phyloP scores from a whole-genome alignment of 805 yeast genomes.

The Metschnikowia cerradonensis region DNA sequence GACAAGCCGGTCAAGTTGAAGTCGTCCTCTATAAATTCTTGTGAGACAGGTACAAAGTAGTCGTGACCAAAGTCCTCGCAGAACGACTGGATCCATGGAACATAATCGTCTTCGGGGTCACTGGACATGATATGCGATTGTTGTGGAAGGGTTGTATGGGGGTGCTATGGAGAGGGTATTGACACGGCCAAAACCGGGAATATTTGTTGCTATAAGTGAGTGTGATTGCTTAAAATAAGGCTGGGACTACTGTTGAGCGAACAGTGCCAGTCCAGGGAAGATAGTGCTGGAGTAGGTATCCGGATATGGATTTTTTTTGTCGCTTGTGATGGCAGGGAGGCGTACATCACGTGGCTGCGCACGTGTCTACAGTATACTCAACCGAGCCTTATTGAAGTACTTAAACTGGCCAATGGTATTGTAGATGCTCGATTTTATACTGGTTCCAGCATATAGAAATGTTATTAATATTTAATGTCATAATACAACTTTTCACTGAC shows the following conservation, averaged over 20 bases:
- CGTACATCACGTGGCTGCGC: neutral
- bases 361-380: neutral
- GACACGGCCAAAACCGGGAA: too few species aligned
- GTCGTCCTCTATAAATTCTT: slow-evolving; percentile 93
- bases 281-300: neutral
- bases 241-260: neutral
- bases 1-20: slow-evolving; percentile 90
- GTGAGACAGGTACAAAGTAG: slow-evolving; percentile 86
- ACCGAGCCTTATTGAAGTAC: too few species aligned
- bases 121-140: slow-evolving; percentile 28
- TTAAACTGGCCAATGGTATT: too few species aligned
- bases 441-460: too few species aligned
- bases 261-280: neutral
- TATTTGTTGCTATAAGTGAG: neutral
- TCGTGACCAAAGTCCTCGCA: slow-evolving; percentile 81
- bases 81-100: slow-evolving; percentile 80
- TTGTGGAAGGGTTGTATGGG: neutral
- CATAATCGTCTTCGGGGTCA: slow-evolving; percentile 51
- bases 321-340: slow-evolving; percentile 6
- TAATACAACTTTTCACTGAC: too few species aligned
- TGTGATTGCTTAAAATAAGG: neutral
- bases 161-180: neutral
- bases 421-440: too few species aligned
- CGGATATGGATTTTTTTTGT: slow-evolving; percentile 1
- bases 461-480: too few species aligned